A percentile compares a stretch with the other conserved stretches of the same genome.
Evolutionary conservation across 2,329 filamentous ascomycete genomes (phyloP).

Genomic region (Alternaria hordeiaustralica): DNA sequence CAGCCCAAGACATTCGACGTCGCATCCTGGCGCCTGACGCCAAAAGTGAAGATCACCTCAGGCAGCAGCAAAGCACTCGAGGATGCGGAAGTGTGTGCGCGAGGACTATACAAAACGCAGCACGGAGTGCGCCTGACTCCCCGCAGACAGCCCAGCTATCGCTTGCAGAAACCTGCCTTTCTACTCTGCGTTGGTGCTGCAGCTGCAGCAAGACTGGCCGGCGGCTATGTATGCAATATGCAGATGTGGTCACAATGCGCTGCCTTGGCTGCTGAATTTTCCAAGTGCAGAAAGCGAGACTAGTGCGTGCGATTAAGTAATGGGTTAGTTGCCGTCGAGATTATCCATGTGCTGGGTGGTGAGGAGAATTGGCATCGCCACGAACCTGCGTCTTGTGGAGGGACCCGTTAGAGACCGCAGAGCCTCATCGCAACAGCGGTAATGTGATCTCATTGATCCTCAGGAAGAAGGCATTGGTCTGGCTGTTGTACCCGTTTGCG

Average conservation of each 20-base stretch:
- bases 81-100: neutral
- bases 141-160: conserved; percentile 8
- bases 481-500: neutral
- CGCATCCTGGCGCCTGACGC: neutral
- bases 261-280: conserved; percentile 17
- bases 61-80: conserved; percentile 10
- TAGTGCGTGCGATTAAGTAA: conserved; percentile 7
- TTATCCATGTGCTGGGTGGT: neutral
- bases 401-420: conserved; percentile 4
- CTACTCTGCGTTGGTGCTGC: conserved; percentile 17
- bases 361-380: neutral
- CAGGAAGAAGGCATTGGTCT: neutral
- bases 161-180: conserved; percentile 27
- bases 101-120: conserved; percentile 1
- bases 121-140: conserved; percentile 9
- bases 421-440: conserved; percentile 6
- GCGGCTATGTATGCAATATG: conserved; percentile 36
- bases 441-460: neutral
- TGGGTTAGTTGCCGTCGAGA: neutral
- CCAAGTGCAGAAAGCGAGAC: conserved; percentile 4
- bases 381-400: neutral
- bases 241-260: conserved; percentile 31
- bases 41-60: conserved; percentile 4
- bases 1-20: neutral
- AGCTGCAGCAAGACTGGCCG: conserved; percentile 19